Conservation (phyloP, 1,284 basidiomycete species). For the Trametes sp. region DNA sequence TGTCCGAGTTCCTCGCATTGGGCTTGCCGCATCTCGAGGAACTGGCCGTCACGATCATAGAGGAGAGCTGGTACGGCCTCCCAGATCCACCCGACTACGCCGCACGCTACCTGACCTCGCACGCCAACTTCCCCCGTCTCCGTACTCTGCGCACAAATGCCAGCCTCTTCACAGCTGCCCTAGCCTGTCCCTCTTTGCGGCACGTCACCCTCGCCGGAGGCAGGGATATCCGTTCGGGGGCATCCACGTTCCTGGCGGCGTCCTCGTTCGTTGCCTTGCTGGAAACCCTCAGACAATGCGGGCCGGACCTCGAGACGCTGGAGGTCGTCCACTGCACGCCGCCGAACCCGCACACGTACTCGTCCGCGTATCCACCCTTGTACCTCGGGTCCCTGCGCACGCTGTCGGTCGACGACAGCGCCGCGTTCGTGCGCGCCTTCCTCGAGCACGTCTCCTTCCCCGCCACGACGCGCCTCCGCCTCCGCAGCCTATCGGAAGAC, state of each 20-base stretch:
- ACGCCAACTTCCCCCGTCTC: background rate
- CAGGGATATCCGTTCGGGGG: background rate
- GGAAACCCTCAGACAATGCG: too few species aligned
- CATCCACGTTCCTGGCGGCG: background rate
- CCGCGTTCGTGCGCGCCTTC: background rate
- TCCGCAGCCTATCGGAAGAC: background rate
- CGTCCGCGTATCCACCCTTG: background rate
- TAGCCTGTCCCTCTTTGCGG: background rate
- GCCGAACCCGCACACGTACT: too few species aligned
- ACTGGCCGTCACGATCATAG: background rate
- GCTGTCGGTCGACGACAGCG: background rate
- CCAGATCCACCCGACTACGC: background rate
- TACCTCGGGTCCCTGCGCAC: background rate
- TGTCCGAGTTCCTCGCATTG: background rate
- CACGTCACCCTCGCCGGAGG: background rate
- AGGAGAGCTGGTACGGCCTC: background rate
- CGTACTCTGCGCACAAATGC: background rate
- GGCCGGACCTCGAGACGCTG: too few species aligned
- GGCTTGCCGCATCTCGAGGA: background rate
- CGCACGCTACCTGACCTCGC: background rate
- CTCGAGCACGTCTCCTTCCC: slow-evolving; percentile 2
- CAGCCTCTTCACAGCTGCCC: background rate
- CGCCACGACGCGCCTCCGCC: background rate
- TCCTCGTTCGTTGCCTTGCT: too few species aligned
- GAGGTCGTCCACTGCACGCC: too few species aligned